A percentile compares a stretch with the other conserved stretches of the same genome.
phyloP scores from a whole-genome alignment of 2,329 filamentous ascomycete genomes.

The Mycogone perniciosa region DNA sequence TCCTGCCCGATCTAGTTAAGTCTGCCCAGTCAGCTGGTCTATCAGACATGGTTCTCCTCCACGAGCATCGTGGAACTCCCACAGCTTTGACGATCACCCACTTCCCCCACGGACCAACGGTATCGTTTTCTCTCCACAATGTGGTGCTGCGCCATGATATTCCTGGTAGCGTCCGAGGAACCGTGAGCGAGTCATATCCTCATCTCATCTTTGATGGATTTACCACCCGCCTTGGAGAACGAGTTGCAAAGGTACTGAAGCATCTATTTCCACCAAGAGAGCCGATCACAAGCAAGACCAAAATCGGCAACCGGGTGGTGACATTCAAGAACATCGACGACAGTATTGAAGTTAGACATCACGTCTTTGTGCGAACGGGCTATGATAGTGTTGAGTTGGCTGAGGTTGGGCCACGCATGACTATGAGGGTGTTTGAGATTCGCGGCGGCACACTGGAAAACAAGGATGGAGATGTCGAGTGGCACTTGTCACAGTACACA shows the following conservation, averaged over 20 bases:
- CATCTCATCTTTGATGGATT: slow-evolving; percentile 96
- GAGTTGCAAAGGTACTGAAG: slow-evolving; percentile 85
- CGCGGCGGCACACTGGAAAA: slow-evolving; percentile 85
- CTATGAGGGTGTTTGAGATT: slow-evolving; percentile 94
- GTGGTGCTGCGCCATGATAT: slow-evolving; percentile 91
- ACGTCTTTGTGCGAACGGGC: slow-evolving; percentile 87
- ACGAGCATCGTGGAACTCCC: slow-evolving; percentile 88
- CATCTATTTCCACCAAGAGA: slow-evolving; percentile 91
- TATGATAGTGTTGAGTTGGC: slow-evolving; percentile 84
- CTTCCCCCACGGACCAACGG: slow-evolving; percentile 76
- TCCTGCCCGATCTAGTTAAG: slow-evolving; percentile 76
- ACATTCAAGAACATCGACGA: slow-evolving; percentile 95
- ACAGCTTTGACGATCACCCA: slow-evolving; percentile 84
- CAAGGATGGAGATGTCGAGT: slow-evolving; percentile 92
- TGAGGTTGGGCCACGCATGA: slow-evolving; percentile 91
- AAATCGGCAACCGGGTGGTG: slow-evolving; percentile 81
- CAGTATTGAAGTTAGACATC: slow-evolving; percentile 75
- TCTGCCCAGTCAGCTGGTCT: slow-evolving; percentile 76
- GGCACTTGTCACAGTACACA: slow-evolving; percentile 94
- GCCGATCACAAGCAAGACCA: slow-evolving; percentile 59
- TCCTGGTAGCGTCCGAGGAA: slow-evolving; percentile 77
- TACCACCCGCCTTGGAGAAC: slow-evolving; percentile 68
- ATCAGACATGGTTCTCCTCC: slow-evolving; percentile 77
- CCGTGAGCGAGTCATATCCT: slow-evolving; percentile 86
- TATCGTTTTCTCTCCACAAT: slow-evolving; percentile 82